Conservation (phyloP, 2,329 filamentous ascomycete genomes). For the Bipolaris gigantea region DNA sequence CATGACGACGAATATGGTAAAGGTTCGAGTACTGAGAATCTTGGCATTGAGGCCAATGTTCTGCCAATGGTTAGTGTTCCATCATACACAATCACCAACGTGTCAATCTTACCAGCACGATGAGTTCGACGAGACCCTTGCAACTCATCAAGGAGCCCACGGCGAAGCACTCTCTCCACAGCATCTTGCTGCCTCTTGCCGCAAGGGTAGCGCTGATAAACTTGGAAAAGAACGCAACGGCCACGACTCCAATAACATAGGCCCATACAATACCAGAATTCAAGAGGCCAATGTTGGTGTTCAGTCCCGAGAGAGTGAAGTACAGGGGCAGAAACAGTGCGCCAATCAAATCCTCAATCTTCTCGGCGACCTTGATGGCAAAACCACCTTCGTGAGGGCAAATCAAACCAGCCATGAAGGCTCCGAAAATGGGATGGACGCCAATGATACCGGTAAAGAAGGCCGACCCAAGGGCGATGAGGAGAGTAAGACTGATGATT, state of each 20-base stretch:
- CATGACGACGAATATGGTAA: slow-evolving; percentile 96
- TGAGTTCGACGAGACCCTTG: slow-evolving; percentile 91
- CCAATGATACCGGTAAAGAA: slow-evolving; percentile 92
- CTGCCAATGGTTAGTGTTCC: slow-evolving; percentile 43
- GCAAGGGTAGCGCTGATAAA: slow-evolving; percentile 80
- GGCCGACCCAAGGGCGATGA: slow-evolving; percentile 75
- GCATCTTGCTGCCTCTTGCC: slow-evolving; percentile 71
- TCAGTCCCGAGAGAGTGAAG: slow-evolving; percentile 88
- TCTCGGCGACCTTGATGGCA: slow-evolving; percentile 87
- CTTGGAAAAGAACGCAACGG: slow-evolving; percentile 81
- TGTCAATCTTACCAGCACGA: slow-evolving; percentile 71
- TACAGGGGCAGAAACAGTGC: slow-evolving; percentile 87
- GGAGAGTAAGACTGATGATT: slow-evolving; percentile 78
- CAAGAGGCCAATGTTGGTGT: slow-evolving; percentile 82
- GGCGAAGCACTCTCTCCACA: slow-evolving; percentile 87
- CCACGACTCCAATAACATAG: slow-evolving; percentile 82
- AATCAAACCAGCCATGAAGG: slow-evolving; percentile 85
- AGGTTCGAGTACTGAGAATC: slow-evolving; percentile 78
- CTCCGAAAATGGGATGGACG: slow-evolving; percentile 92
- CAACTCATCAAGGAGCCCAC: slow-evolving; percentile 95
- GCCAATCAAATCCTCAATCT: slow-evolving; percentile 87
- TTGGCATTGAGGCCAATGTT: slow-evolving; percentile 82
- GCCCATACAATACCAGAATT: slow-evolving; percentile 83
- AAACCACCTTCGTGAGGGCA: slow-evolving; percentile 89
- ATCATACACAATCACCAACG: not conserved